Percentiles rank a stretch among this genome's conserved stretches.
Evolutionary conservation across 305 asterid species (phyloP).

Genomic region (Rubia occidens): DNA sequence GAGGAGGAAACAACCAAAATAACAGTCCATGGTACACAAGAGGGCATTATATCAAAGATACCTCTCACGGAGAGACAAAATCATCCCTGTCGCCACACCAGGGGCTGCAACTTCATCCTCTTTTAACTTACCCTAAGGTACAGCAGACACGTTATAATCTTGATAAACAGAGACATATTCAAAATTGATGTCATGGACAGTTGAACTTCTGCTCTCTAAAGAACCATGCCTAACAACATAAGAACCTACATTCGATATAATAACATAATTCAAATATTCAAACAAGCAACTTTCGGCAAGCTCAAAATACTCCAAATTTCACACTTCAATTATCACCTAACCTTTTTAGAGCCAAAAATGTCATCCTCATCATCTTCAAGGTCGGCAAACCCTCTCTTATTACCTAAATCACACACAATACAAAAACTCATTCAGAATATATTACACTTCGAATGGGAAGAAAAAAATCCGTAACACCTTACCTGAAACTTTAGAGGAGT

Average conservation of each 20-base stretch:
- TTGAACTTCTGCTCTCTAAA: neutral
- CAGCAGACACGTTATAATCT: neutral
- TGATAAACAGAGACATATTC: neutral
- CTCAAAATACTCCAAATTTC: neutral
- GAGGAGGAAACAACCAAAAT: neutral
- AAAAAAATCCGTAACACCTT: neutral
- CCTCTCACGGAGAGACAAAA: conserved; percentile 89
- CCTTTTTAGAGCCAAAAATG: conserved; percentile 81
- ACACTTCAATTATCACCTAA: neutral
- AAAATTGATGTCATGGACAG: neutral
- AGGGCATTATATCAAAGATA: conserved; percentile 10
- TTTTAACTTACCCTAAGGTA: conserved; percentile 39
- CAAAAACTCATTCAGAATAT: neutral
- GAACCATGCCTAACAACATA: neutral
- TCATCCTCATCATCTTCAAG: conserved; percentile 80
- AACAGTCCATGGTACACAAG: neutral
- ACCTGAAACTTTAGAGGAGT: conserved; percentile 49
- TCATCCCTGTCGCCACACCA: conserved; percentile 82
- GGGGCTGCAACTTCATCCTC: conserved; percentile 66
- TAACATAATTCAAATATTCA: neutral
- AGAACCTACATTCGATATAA: neutral
- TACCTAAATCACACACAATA: conserved; percentile 30
- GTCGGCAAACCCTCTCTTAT: conserved; percentile 65
- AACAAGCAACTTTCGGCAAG: neutral
- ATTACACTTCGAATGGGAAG: neutral